phyloP scores from a whole-genome alignment of 2,329 filamentous ascomycete species.

The Neoscytalidium dimidiatum region DNA sequence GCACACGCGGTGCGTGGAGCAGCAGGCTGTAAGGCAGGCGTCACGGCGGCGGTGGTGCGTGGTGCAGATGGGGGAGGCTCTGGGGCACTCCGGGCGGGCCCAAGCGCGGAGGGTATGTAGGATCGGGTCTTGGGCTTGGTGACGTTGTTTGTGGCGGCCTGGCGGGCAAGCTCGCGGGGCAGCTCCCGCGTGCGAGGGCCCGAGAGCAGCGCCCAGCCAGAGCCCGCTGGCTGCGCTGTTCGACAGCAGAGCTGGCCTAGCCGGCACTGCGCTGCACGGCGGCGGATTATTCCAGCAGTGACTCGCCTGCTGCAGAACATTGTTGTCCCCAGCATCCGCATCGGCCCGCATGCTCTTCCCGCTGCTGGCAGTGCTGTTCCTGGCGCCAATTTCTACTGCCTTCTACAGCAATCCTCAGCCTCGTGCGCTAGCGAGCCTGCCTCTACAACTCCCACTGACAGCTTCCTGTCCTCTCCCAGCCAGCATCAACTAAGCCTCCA shows the following conservation, averaged over 20 bases:
- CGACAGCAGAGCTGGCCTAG: too few species aligned
- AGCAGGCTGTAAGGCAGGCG: not conserved
- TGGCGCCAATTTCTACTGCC: conserved; percentile 16
- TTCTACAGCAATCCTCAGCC: conserved; percentile 36
- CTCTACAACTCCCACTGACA: conserved; percentile 14
- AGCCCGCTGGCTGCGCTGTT: not conserved
- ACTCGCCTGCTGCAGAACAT: not conserved
- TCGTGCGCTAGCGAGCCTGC: conserved; percentile 21
- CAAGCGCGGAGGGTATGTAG: conserved; percentile 11
- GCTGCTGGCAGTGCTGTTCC: conserved; percentile 4
- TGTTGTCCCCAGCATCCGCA: not conserved
- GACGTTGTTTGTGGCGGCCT: not conserved
- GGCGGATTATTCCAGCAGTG: not conserved
- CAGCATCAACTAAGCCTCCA: conserved; percentile 5
- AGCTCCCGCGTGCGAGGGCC: conserved; percentile 12
- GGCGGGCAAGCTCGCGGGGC: not conserved
- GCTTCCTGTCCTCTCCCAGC: not conserved
- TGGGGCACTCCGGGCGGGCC: not conserved
- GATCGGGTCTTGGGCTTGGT: not conserved
- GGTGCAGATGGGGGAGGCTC: conserved; percentile 1
- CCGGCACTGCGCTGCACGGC: too few species aligned
- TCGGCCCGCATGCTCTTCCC: conserved; percentile 2
- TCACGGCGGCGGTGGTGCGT: not conserved
- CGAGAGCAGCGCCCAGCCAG: not conserved
- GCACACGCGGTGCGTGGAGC: not conserved